Conservation (phyloP, 2,329 filamentous ascomycete species). For the Nemania bipapillata region DNA sequence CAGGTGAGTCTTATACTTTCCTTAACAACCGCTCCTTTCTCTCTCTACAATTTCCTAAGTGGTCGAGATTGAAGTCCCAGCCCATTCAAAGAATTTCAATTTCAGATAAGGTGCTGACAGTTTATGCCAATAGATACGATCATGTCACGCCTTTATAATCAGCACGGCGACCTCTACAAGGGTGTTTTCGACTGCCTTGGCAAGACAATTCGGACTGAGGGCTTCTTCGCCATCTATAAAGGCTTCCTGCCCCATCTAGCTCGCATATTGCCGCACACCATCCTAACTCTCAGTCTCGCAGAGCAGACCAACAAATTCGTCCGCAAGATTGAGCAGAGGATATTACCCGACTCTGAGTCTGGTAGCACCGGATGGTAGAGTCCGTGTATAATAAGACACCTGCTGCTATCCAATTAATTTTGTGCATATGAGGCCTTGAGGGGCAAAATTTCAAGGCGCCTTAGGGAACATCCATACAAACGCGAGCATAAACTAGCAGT, state of each 20-base stretch:
- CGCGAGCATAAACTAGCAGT: neutral
- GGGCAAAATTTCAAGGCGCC: neutral
- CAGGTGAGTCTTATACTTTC: conserved; percentile 66
- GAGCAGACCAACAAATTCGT: conserved; percentile 98
- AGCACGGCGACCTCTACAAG: conserved; percentile 95
- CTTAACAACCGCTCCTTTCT: conserved; percentile 10
- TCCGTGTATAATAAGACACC: neutral
- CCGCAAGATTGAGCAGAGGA: conserved; percentile 74
- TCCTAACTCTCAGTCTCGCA: conserved; percentile 89
- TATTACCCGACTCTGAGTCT: conserved; percentile 59
- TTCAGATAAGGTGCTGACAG: conserved; percentile 9
- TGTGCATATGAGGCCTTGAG: neutral
- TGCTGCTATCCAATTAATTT: neutral
- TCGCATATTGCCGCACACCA: conserved; percentile 93
- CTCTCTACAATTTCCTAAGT: conserved; percentile 4
- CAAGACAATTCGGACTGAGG: conserved; percentile 92
- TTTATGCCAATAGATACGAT: conserved; percentile 75
- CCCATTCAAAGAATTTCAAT: neutral
- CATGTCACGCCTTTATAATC: conserved; percentile 99
- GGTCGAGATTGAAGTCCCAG: neutral
- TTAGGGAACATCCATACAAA: neutral
- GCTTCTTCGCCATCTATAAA: conserved; percentile 93
- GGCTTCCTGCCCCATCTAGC: conserved; percentile 95
- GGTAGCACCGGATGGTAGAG: conserved; percentile 39
- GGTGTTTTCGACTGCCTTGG: conserved; percentile 91